These are phyloP conservation scores for Albatrellus ellisii DNA, from an alignment of 768 basidiomycete genomes.

Conservation along the genomic window DNA sequence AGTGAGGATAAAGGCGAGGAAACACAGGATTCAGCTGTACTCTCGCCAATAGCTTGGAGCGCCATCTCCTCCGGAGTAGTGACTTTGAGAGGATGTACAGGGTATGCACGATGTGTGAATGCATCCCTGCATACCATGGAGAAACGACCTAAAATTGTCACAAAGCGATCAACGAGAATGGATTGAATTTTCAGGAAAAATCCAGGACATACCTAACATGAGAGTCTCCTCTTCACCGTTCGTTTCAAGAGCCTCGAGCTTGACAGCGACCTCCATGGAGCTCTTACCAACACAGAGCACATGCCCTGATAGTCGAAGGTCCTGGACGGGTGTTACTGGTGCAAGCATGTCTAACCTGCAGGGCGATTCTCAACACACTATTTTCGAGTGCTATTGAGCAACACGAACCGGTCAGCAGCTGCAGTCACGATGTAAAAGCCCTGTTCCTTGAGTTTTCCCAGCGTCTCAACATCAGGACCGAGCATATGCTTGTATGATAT, in stretches of 20 bases:
- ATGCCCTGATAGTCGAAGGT: conserved; percentile 66
- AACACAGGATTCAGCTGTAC: conserved; percentile 24
- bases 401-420: conserved; percentile 53
- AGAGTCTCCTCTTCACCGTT: conserved; percentile 43
- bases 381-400: neutral
- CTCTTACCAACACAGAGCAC: conserved; percentile 67
- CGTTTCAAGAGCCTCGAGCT: conserved; percentile 56
- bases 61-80: conserved; percentile 48
- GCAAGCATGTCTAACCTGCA: conserved; percentile 55
- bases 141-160: conserved; percentile 80
- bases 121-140: conserved; percentile 80
- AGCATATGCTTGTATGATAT: conserved; percentile 78
- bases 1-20: neutral
- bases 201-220: conserved; percentile 38
- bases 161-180: neutral
- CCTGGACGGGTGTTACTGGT: conserved; percentile 42
- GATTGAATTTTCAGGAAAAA: conserved; percentile 1
- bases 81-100: conserved; percentile 50
- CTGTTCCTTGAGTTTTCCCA: conserved; percentile 42
- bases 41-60: conserved; percentile 54
- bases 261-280: conserved; percentile 80
- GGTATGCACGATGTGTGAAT: conserved; percentile 43
- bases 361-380: neutral
- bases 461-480: conserved; percentile 41
- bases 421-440: conserved; percentile 81